These are phyloP conservation scores for Eremothecium cymbalariae DNA, from an alignment of 1,139 yeast species.

Conservation along the genomic window DNA sequence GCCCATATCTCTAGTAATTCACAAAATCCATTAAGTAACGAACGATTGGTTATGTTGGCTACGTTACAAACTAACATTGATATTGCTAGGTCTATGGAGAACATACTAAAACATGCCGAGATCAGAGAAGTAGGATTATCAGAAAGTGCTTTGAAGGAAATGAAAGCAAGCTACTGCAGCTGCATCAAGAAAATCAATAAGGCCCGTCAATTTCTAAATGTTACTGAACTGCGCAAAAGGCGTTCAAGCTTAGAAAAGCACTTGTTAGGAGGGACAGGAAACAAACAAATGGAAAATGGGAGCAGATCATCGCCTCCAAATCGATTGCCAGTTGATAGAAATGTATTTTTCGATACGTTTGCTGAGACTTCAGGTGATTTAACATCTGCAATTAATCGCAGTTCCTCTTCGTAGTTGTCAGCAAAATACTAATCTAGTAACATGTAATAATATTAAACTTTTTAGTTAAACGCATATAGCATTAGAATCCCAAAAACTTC, in stretches of 20 bases:
- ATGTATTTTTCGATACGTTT: neutral
- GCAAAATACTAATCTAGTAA: no score
- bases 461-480: no score
- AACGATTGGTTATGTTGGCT: slow-evolving; percentile 12
- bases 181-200: slow-evolving; percentile 17
- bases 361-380: neutral
- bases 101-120: slow-evolving; percentile 26
- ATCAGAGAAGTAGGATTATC: slow-evolving; percentile 26
- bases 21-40: slow-evolving; percentile 7
- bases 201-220: slow-evolving; percentile 11
- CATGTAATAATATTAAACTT: no score
- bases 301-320: neutral
- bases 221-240: slow-evolving; percentile 7
- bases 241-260: slow-evolving; percentile 1
- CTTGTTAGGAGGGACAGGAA: neutral
- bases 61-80: slow-evolving; percentile 24
- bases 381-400: neutral
- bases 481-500: no score
- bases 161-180: slow-evolving; percentile 18
- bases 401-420: no score
- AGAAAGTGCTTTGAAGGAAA: slow-evolving; percentile 23
- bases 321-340: neutral
- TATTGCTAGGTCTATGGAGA: slow-evolving; percentile 28
- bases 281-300: neutral
- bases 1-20: slow-evolving; percentile 6